Base-by-base conservation (phyloP, 2,329 filamentous ascomycete species). In the Diaporthe ilicicola region DNA sequence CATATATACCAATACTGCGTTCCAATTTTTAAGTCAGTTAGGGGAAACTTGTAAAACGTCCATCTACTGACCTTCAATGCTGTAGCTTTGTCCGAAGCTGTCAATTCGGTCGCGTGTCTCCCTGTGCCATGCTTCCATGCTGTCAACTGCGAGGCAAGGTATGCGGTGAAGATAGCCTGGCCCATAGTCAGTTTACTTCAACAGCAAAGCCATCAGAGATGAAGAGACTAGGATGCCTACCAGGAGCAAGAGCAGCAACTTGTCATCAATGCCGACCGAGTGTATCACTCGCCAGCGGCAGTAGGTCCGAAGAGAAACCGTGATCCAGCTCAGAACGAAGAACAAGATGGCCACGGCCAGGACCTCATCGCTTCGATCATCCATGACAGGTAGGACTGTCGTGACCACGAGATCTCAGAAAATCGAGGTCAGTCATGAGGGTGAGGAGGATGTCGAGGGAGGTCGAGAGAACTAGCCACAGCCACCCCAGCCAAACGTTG, bases 311-410 rank as follows among this genome's bases (percentile, higher is more conserved):
- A 71, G 70, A 13, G 55, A 39, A n/a, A 71, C 70, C 2, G 66
- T 48, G 32, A 62, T 37, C 70, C 70, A 71, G 50, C 66, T 69
- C 42, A 71, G 39, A n/a, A 46, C 55, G 24, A 71, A 64, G 46
- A 71, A 71, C 32, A 69, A 39, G n/a, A 66, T 62, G 37, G 70
- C 70, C 7, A 70, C 67, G 17, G 37, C 53, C 32, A 70, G 34
- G 27, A 70, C 51, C 67, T 72, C 70, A n/a, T 29, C 27, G 24
- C 66, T 55, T 24, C 70, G 51, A 24, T 70, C 66, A 19, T 70
- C 70, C 70, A 71, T 69, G 6, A 22, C 27, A 39, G 24, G 10
- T 15, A 22, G 9, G 39, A 19, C 19, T 39, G 27, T 24, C 19
- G 27, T 34, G 56, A 34, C 42, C 42, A 19, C 17, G 24, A 19